Evolutionary conservation across 129 eudicot species (phyloP).

Genomic region (Centella asiatica): DNA sequence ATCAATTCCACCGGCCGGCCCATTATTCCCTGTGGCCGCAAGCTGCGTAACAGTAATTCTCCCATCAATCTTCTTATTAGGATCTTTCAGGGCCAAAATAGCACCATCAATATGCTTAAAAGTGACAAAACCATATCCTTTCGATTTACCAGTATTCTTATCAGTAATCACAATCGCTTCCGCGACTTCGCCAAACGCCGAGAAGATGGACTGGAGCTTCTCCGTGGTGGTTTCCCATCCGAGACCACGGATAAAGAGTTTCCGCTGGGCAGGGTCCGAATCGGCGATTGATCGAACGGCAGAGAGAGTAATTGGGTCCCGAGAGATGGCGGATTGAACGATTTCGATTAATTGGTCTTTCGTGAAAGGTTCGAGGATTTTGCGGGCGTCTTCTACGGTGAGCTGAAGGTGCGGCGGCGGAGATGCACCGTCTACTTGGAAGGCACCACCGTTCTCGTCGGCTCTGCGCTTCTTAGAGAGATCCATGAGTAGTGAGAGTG

Average conservation of each 20-base stretch:
- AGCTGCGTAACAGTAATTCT: slow-evolving; percentile 75
- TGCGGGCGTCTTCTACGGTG: slow-evolving; percentile 50
- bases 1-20: slow-evolving; percentile 24
- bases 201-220: slow-evolving; percentile 46
- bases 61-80: slow-evolving; percentile 89
- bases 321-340: slow-evolving; percentile 53
- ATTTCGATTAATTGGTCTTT: slow-evolving; percentile 57
- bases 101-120: slow-evolving; percentile 83
- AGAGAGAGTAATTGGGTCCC: slow-evolving; percentile 47
- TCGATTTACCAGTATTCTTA: slow-evolving; percentile 53
- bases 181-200: slow-evolving; percentile 54
- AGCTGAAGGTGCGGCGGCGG: slow-evolving; percentile 20
- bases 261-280: slow-evolving; percentile 51
- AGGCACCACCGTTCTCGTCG: slow-evolving; percentile 51
- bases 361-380: slow-evolving; percentile 54
- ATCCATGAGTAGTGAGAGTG: slow-evolving; percentile 35
- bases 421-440: slow-evolving; percentile 16
- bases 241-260: slow-evolving; percentile 80
- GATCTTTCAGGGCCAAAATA: slow-evolving; percentile 49
- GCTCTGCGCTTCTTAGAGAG: slow-evolving; percentile 67
- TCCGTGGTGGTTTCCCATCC: slow-evolving; percentile 82
- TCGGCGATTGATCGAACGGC: slow-evolving; percentile 66
- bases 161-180: slow-evolving; percentile 79
- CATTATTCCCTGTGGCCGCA: slow-evolving; percentile 46
- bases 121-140: slow-evolving; percentile 87